These are phyloP conservation scores for Euphrasia arctica DNA, from an alignment of 305 asterid genomes.

Conservation along the genomic window DNA sequence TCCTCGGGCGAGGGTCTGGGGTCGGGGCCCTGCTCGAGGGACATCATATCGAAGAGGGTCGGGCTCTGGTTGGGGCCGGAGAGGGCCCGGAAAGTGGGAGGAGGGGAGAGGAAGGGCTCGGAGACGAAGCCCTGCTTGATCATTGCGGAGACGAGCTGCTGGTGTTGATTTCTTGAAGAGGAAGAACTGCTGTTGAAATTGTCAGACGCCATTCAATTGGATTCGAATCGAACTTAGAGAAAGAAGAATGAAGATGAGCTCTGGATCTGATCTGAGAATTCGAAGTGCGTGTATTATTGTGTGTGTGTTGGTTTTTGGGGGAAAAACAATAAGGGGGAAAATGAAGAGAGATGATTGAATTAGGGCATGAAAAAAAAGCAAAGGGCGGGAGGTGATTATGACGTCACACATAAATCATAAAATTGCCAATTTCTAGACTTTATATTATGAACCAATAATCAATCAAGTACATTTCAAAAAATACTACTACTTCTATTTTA, in stretches of 20 bases:
- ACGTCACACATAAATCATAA: too few species aligned
- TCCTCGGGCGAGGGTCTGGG: constrained; percentile 39
- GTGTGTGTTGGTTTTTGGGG: constrained; percentile 17
- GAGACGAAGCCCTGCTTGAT: constrained; percentile 81
- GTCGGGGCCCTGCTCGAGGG: constrained; percentile 54
- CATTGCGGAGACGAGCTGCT: constrained; percentile 67
- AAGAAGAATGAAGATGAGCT: neutral
- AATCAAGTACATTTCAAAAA: too few species aligned
- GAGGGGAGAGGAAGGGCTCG: constrained; percentile 54
- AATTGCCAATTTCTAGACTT: too few species aligned
- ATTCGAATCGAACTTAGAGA: constrained; percentile 11
- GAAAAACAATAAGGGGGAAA: constrained; percentile 7
- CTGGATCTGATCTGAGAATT: constrained; percentile 26
- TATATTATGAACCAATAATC: too few species aligned
- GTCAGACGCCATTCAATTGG: constrained; percentile 46
- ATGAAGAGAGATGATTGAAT: neutral
- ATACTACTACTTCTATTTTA: too few species aligned
- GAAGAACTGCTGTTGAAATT: constrained; percentile 22
- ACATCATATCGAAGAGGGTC: constrained; percentile 72
- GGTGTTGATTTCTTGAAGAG: constrained; percentile 39
- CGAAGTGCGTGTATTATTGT: constrained; percentile 23
- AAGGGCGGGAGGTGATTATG: too few species aligned
- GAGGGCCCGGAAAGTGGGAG: constrained; percentile 30
- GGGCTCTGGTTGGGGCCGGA: constrained; percentile 43
- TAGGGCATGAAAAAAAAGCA: neutral